Evolutionary conservation across 1,284 basidiomycete genomes (phyloP).

Genomic region (Ceratobasidium sp.): DNA sequence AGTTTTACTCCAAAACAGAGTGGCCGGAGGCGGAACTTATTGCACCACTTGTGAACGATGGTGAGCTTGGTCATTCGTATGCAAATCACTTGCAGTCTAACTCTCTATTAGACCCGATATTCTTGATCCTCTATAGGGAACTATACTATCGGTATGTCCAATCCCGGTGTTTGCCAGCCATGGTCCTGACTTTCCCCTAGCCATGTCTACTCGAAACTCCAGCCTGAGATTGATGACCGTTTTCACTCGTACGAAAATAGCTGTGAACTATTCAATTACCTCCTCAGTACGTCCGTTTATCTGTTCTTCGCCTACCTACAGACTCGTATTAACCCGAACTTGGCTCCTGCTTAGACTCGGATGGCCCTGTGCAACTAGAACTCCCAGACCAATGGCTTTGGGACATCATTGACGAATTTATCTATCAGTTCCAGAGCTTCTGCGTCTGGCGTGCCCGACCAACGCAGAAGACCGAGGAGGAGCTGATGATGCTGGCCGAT

Average conservation of each 20-base stretch:
- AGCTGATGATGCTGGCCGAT: slow-evolving; percentile 80
- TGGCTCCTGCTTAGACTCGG: slow-evolving; percentile 73
- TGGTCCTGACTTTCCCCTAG: slow-evolving; percentile 50
- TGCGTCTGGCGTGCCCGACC: slow-evolving; percentile 91
- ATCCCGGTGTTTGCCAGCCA: not conserved
- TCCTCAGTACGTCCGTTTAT: slow-evolving; percentile 74
- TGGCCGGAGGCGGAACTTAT: slow-evolving; percentile 99
- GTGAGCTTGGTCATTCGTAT: slow-evolving; percentile 59
- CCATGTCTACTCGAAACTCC: slow-evolving; percentile 95
- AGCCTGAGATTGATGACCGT: slow-evolving; percentile 96
- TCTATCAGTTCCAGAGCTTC: slow-evolving; percentile 98
- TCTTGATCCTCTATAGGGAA: slow-evolving; percentile 96
- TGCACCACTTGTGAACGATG: slow-evolving; percentile 92
- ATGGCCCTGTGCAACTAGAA: slow-evolving; percentile 91
- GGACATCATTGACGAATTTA: slow-evolving; percentile 99
- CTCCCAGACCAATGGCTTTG: slow-evolving; percentile 98
- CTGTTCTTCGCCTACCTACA: no score
- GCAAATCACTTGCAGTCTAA: not conserved
- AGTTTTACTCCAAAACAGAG: slow-evolving; percentile 93
- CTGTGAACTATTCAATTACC: slow-evolving; percentile 97
- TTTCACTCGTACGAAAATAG: slow-evolving; percentile 99
- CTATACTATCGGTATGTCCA: slow-evolving; percentile 77
- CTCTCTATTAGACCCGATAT: slow-evolving; percentile 79
- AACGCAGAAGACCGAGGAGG: slow-evolving; percentile 90
- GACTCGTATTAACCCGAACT: slow-evolving; percentile 11